Percentiles rank a stretch among this genome's conserved stretches.
These are phyloP conservation scores for Funneliformis mosseae DNA, from an alignment of 192 early-diverging fungal species.

Conservation along the genomic window DNA sequence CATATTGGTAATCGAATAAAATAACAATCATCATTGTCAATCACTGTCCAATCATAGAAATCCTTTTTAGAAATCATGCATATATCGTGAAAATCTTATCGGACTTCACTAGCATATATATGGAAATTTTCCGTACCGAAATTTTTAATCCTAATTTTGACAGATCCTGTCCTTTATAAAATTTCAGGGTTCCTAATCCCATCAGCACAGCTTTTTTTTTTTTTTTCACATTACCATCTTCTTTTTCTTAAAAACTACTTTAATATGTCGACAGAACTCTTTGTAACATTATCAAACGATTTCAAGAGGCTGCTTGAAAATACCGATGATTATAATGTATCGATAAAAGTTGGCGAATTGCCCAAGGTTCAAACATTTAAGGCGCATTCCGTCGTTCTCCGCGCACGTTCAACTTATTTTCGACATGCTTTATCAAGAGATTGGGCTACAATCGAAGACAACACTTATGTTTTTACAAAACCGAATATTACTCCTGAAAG, in stretches of 20 bases:
- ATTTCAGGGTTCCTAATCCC: no score
- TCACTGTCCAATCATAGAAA: background rate
- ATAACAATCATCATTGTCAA: background rate
- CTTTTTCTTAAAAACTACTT: background rate
- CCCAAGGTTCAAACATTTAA: constrained; percentile 10
- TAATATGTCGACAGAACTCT: background rate
- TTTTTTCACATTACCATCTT: background rate
- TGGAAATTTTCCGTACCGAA: background rate
- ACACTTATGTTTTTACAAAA: background rate
- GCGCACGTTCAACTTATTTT: constrained; percentile 17
- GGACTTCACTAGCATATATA: background rate
- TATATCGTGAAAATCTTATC: background rate
- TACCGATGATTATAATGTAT: constrained; percentile 13
- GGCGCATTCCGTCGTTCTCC: constrained; percentile 20
- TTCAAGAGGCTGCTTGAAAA: background rate
- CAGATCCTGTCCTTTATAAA: no score
- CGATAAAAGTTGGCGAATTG: constrained; percentile 3
- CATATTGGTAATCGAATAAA: background rate
- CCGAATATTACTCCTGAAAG: constrained; percentile 12
- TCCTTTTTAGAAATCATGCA: background rate
- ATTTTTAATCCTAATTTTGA: background rate
- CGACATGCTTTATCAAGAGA: background rate
- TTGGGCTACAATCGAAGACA: background rate
- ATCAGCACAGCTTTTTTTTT: background rate
- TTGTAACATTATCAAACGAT: background rate